Evolutionary conservation across 495 filamentous ascomycete genomes (phyloP).

Genomic region (Neurospora pannonica): DNA sequence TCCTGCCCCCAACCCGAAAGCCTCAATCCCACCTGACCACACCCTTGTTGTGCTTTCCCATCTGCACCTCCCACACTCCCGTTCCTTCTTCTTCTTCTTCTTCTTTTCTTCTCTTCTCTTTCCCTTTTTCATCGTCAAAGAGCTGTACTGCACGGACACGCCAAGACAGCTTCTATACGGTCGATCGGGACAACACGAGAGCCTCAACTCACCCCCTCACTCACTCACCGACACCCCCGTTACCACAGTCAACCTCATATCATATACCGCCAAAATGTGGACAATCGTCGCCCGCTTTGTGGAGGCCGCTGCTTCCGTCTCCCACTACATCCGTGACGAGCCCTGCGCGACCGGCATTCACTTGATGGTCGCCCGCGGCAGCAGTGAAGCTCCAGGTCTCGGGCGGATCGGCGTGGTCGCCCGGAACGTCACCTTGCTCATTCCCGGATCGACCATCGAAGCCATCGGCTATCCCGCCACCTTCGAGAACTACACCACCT

Average conservation of each 20-base stretch:
- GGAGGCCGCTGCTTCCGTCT: background rate
- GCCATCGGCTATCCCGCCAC: slow-evolving; percentile 13
- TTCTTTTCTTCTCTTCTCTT: background rate
- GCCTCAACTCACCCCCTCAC: background rate
- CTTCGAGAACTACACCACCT: slow-evolving; percentile 5
- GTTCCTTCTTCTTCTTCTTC: background rate
- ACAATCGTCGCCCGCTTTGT: background rate
- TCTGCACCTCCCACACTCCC: background rate
- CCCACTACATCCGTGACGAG: background rate
- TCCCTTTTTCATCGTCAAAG: background rate
- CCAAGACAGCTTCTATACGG: background rate
- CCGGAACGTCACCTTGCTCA: slow-evolving; percentile 1
- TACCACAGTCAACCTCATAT: background rate
- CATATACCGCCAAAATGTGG: background rate
- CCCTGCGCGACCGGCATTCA: slow-evolving; percentile 7
- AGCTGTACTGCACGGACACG: background rate
- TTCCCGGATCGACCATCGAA: slow-evolving; percentile 6
- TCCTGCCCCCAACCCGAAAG: background rate
- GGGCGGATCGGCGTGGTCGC: slow-evolving; percentile 10
- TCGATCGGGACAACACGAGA: background rate
- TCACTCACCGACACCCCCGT: background rate
- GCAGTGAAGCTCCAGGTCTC: background rate
- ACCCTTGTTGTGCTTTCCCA: background rate
- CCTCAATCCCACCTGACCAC: background rate
- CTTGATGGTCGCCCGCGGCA: slow-evolving; percentile 12